phyloP scores from a whole-genome alignment of 768 basidiomycete genomes.

The Suillus variegatus region DNA sequence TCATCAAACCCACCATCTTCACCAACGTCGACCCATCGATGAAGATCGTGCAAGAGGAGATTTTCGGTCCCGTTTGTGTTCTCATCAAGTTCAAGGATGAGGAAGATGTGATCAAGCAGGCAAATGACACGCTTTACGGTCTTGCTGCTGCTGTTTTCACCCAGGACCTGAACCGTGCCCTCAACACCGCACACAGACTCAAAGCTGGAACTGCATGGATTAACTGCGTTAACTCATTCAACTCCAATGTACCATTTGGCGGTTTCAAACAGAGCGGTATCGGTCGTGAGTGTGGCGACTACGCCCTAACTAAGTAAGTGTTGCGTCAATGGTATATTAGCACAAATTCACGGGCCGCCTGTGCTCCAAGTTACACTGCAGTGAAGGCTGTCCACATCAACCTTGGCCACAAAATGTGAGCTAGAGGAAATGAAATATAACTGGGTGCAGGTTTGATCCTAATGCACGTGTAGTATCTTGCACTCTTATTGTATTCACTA shows the following conservation, averaged over 20 bases:
- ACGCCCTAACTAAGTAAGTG: constrained; percentile 55
- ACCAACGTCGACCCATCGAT: constrained; percentile 65
- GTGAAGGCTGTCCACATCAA: constrained; percentile 69
- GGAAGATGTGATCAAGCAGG: constrained; percentile 65
- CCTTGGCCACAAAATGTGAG: constrained; percentile 31
- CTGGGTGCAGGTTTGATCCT: not conserved
- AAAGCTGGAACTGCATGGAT: constrained; percentile 84
- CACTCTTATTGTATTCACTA: not conserved
- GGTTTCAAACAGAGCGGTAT: constrained; percentile 86
- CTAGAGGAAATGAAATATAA: not conserved
- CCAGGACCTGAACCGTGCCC: constrained; percentile 71
- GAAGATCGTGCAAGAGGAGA: constrained; percentile 76
- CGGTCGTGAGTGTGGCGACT: constrained; percentile 79
- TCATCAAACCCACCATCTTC: constrained; percentile 76
- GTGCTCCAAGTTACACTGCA: constrained; percentile 46
- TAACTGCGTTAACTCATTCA: constrained; percentile 32
- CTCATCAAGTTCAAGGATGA: constrained; percentile 75
- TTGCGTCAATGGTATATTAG: not conserved
- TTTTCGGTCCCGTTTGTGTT: constrained; percentile 80
- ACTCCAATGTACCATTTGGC: constrained; percentile 67
- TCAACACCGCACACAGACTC: constrained; percentile 70
- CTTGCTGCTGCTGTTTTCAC: constrained; percentile 89
- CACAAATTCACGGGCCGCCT: not conserved
- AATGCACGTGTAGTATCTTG: not conserved
- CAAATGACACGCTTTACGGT: constrained; percentile 88